A percentile compares a stretch with the other conserved stretches of the same genome.
phyloP scores from a whole-genome alignment of 208 protist species.

The Acanthamoeba quina region DNA sequence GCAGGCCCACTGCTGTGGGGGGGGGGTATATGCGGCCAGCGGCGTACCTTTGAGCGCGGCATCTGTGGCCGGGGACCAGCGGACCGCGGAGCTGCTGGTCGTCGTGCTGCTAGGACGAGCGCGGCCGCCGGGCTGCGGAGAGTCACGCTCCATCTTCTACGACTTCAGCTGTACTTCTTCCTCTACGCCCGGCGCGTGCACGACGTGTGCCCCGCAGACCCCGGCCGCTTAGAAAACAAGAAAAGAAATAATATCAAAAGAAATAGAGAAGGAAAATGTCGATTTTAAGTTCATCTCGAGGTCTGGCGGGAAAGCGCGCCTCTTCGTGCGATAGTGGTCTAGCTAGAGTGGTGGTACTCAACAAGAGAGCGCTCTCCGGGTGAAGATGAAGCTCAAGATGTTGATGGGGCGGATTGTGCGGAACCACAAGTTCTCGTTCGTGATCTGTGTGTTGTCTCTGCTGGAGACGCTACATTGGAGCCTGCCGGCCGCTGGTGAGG shows the following conservation, averaged over 20 bases:
- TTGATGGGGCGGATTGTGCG: neutral
- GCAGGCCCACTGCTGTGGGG: neutral
- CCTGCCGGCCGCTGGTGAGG: neutral
- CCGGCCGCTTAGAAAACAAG: too few relatives aligned
- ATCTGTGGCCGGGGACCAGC: neutral
- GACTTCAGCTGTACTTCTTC: too few relatives aligned
- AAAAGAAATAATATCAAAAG: too few relatives aligned
- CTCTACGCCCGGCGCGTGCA: too few relatives aligned
- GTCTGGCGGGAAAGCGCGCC: neutral
- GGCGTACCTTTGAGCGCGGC: neutral
- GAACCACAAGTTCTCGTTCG: neutral
- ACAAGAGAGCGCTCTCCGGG: too few relatives aligned
- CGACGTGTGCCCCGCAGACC: too few relatives aligned
- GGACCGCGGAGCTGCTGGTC: neutral
- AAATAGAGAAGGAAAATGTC: too few relatives aligned
- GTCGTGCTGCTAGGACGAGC: neutral
- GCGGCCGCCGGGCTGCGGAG: too few relatives aligned
- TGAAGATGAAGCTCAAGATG: neutral
- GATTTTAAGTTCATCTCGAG: too few relatives aligned
- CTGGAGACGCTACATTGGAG: constrained; percentile 10
- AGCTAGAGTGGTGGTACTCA: too few relatives aligned
- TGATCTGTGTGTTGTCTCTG: neutral
- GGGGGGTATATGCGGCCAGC: too few relatives aligned
- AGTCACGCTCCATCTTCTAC: neutral
- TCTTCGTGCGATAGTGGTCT: too few relatives aligned